Conservation (phyloP, 1,284 basidiomycete species). For the Microbotryomycetes sp. region DNA sequence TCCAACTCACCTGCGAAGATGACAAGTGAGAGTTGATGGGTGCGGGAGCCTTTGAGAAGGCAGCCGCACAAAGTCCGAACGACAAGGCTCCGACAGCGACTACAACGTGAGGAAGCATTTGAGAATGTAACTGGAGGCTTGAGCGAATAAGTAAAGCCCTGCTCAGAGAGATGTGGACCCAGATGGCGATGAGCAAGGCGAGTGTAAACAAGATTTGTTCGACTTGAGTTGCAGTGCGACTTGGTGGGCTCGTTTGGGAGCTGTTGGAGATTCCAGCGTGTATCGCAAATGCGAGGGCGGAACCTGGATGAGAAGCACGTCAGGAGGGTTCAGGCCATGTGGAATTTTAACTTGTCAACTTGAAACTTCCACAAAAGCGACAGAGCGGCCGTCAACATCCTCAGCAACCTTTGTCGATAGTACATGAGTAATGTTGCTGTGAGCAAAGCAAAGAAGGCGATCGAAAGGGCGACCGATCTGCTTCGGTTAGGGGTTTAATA, state of each 20-base stretch:
- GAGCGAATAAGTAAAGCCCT: constrained; percentile 1
- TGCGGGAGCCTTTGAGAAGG: background rate
- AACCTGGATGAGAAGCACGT: background rate
- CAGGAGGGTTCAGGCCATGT: too few species aligned
- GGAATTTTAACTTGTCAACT: too few species aligned
- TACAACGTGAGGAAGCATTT: too few species aligned
- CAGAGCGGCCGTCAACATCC: background rate
- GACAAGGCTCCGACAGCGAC: constrained; percentile 3
- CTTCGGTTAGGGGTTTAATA: too few species aligned
- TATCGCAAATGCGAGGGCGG: background rate
- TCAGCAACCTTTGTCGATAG: background rate
- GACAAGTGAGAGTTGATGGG: background rate
- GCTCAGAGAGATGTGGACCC: constrained; percentile 1
- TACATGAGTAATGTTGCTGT: background rate
- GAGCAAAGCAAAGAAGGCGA: constrained; percentile 7
- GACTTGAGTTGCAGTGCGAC: background rate
- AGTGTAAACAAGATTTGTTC: constrained; percentile 9
- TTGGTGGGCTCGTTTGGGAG: background rate
- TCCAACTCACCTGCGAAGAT: background rate
- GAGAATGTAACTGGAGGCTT: too few species aligned
- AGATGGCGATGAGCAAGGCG: background rate
- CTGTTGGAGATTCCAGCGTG: background rate
- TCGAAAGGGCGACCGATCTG: constrained; percentile 4
- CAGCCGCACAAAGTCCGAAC: constrained; percentile 6
- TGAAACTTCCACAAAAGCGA: too few species aligned